Base-by-base conservation (phyloP, 2,329 filamentous ascomycete species). In the Penicillium sp. region DNA sequence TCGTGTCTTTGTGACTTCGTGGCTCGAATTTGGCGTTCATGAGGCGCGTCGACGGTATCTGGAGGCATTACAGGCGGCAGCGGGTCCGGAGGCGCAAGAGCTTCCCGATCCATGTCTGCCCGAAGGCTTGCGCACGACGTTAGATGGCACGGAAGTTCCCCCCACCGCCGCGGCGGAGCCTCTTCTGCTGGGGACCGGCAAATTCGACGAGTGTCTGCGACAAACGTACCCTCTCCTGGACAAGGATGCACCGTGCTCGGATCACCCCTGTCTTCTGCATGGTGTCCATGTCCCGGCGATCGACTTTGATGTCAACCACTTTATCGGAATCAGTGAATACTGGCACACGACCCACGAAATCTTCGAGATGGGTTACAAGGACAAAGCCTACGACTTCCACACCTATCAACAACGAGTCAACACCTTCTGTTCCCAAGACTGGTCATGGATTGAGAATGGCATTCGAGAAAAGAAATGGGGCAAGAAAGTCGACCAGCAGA, bases 311-410 rank as follows among this genome's bases (percentile, higher is more conserved):
- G 84, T 97, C 33, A 98, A 98, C 61, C 94, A 96, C 66, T 98
- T 98, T 62, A 85, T 98, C 27, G 93, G 93, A 9, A 91, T 98
- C 3, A 97, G 91, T 1, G 93, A 98, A 65, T 98, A 95, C 70
- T 98, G 93, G 91, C 93, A 98, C 67, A 95, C 91, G 0, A 98
- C 93, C 0, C 93, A 98, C 60, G 90, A 93, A 46, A 85, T 97
- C 2, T 97, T 98, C 59, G 81, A 85, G 50, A 80, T 82, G 74
- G 83, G 82, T 4, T 83, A 88, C 54, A 85, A 87, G 57, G 79
- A 83, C 57, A 85, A 88, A 56, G 82, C 87, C 0, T 98, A 97
- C 66, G 90, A 97, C 62, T 88, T 95, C 57, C 81, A 84, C 52
- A 90, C 86, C 0, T 98, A 97, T 60, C 90, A 97, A 64, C 77